phyloP scores from a whole-genome alignment of 176 grass and related monocot genomes.

The Zoysia pacifica region DNA sequence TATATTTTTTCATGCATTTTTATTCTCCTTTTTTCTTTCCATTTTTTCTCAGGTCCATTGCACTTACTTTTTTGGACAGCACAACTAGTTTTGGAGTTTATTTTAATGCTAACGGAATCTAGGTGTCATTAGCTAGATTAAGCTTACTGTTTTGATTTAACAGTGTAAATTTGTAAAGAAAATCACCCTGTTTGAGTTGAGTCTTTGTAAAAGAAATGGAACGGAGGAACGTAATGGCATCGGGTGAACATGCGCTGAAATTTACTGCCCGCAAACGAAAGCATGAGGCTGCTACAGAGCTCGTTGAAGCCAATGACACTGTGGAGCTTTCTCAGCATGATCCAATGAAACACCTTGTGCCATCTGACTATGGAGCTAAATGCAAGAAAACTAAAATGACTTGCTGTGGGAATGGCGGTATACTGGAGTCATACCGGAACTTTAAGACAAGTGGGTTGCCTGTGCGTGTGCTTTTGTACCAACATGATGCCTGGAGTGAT shows the following conservation, averaged over 20 bases:
- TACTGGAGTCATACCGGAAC: conserved; percentile 63
- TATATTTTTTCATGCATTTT: conserved; percentile 43
- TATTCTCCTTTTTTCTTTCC: conserved; percentile 19
- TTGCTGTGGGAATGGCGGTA: conserved; percentile 34
- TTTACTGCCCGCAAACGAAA: conserved; percentile 51
- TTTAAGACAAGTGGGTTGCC: conserved; percentile 76
- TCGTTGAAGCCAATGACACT: conserved; percentile 19
- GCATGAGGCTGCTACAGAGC: conserved; percentile 22
- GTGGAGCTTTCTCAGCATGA: conserved; percentile 13
- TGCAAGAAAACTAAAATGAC: conserved; percentile 39
- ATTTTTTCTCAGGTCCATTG: conserved; percentile 44
- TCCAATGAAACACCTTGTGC: conserved; percentile 23
- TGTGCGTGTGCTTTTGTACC: conserved; percentile 59
- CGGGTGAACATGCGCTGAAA: conserved; percentile 45
- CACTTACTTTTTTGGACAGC: conserved; percentile 38
- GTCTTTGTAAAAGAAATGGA: conserved; percentile 62
- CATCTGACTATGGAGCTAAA: conserved; percentile 1
- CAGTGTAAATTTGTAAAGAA: conserved; percentile 46
- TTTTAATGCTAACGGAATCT: conserved; percentile 30
- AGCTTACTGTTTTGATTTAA: conserved; percentile 25
- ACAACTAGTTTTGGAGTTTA: conserved; percentile 26
- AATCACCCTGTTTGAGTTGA: conserved; percentile 32
- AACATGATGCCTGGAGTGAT: conserved; percentile 74
- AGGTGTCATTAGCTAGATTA: conserved; percentile 43
- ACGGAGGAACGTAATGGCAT: conserved; percentile 46